Evolutionary conservation across 1,284 basidiomycete species (phyloP).

Genomic region (Ceratobasidium sp.): DNA sequence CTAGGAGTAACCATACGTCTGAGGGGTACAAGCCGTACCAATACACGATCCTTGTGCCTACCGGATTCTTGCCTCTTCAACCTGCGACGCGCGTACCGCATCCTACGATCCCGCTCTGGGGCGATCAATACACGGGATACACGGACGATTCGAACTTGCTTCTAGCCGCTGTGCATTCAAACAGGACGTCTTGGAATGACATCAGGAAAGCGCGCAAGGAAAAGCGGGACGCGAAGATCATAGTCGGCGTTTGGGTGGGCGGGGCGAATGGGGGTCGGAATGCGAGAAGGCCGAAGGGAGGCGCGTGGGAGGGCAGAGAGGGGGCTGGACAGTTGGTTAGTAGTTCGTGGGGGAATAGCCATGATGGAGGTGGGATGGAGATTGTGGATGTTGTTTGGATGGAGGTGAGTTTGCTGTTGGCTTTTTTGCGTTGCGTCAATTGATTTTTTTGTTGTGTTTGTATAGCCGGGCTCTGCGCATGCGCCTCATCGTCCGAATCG

Average conservation of each 20-base stretch:
- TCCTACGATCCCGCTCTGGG: constrained; percentile 34
- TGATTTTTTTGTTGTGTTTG: neutral
- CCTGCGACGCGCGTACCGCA: constrained; percentile 18
- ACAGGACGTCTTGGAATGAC: constrained; percentile 14
- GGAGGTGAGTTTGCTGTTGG: constrained; percentile 29
- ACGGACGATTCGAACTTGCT: constrained; percentile 50
- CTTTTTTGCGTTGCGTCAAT: neutral
- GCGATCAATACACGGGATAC: constrained; percentile 40
- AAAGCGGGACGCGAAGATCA: constrained; percentile 44
- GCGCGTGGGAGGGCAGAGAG: constrained; percentile 20
- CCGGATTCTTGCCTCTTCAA: constrained; percentile 27
- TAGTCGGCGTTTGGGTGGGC: constrained; percentile 45
- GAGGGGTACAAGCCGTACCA: constrained; percentile 41
- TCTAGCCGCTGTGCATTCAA: constrained; percentile 33
- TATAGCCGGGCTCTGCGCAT: constrained; percentile 47
- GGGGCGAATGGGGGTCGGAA: constrained; percentile 29
- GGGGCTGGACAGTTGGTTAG: constrained; percentile 40
- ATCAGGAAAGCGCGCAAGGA: constrained; percentile 7
- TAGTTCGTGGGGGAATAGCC: constrained; percentile 47
- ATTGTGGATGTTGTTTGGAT: constrained; percentile 44
- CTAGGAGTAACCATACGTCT: constrained; percentile 19
- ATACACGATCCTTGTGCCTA: constrained; percentile 30
- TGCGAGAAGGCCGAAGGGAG: constrained; percentile 25
- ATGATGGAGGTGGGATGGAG: constrained; percentile 49
- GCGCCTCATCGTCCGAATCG: constrained; percentile 48